A percentile compares a stretch with the other conserved stretches of the same genome.
phyloP scores from a whole-genome alignment of 1,284 basidiomycete genomes.

The Tremellales sp. region DNA sequence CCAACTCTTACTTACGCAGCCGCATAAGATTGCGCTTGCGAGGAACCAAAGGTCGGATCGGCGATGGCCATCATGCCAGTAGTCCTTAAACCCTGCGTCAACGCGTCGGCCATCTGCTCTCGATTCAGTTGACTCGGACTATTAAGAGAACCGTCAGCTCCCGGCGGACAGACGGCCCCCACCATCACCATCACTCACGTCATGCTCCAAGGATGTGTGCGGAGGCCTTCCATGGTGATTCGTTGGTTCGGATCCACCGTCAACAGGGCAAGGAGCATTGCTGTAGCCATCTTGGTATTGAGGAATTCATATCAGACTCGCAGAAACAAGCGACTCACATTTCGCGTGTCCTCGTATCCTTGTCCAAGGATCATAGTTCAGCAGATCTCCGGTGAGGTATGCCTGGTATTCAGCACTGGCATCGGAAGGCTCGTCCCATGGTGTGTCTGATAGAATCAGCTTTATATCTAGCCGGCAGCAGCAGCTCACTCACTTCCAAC shows the following conservation, averaged over 20 bases:
- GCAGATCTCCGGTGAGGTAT: constrained; percentile 72
- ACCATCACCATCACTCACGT: constrained; percentile 55
- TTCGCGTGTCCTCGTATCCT: constrained; percentile 60
- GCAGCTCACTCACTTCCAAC: constrained; percentile 69
- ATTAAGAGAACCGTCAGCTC: too few species aligned
- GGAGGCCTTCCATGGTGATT: constrained; percentile 66
- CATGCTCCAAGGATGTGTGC: constrained; percentile 72
- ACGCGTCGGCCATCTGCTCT: constrained; percentile 62
- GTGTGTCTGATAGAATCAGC: constrained; percentile 64
- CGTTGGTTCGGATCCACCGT: constrained; percentile 67
- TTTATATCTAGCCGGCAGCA: not conserved
- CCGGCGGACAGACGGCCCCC: not conserved
- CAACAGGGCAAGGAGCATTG: constrained; percentile 68
- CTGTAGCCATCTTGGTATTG: constrained; percentile 48
- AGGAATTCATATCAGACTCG: not conserved
- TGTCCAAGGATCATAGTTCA: constrained; percentile 77
- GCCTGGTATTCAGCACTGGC: constrained; percentile 73
- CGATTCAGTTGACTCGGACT: constrained; percentile 69
- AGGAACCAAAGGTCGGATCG: constrained; percentile 53
- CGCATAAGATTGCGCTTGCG: constrained; percentile 35
- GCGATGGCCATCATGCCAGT: constrained; percentile 64
- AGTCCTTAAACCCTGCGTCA: constrained; percentile 68
- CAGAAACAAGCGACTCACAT: constrained; percentile 53
- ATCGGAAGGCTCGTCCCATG: constrained; percentile 91
- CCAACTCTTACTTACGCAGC: constrained; percentile 20